Evolutionary conservation across 352 stramenopile species (phyloP).

Genomic region (Globisporangium barbulae): DNA sequence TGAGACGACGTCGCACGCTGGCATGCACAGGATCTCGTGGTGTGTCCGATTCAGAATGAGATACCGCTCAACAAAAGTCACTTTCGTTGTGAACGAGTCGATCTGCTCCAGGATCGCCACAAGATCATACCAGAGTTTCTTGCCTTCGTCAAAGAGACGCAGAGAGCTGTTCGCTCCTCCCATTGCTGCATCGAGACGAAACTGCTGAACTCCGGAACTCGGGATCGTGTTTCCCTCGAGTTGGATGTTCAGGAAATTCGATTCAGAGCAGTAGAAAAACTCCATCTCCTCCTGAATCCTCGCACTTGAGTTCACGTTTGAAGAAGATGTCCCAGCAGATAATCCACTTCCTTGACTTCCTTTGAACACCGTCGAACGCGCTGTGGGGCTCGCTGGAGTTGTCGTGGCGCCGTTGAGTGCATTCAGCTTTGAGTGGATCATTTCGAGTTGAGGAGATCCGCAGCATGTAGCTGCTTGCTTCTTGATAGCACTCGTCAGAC

Average conservation of each 20-base stretch:
- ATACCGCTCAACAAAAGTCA: constrained; percentile 82
- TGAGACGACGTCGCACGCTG: constrained; percentile 40
- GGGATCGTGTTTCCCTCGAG: constrained; percentile 54
- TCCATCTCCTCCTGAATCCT: constrained; percentile 35
- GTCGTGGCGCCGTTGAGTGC: constrained; percentile 43
- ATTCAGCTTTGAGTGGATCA: constrained; percentile 75
- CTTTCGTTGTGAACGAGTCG: constrained; percentile 62
- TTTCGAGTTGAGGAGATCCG: constrained; percentile 55
- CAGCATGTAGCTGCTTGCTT: constrained; percentile 50
- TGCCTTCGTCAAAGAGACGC: constrained; percentile 67
- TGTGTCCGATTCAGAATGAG: constrained; percentile 73
- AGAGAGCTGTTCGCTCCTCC: constrained; percentile 63
- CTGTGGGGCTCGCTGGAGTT: constrained; percentile 20
- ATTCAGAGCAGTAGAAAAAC: constrained; percentile 71
- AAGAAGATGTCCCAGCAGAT: not conserved
- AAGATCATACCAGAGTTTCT: constrained; percentile 74
- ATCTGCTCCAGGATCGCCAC: constrained; percentile 69
- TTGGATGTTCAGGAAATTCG: constrained; percentile 56
- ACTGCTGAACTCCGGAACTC: constrained; percentile 52
- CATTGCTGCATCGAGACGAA: constrained; percentile 49
- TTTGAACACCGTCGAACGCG: constrained; percentile 20
- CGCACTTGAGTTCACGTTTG: not conserved
- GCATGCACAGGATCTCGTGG: constrained; percentile 47
- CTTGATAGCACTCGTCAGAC: constrained; percentile 35
- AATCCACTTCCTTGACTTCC: constrained; percentile 3